Evolutionary conservation across 179 eudicot species (phyloP).

Genomic region (Drosera spatulata): DNA sequence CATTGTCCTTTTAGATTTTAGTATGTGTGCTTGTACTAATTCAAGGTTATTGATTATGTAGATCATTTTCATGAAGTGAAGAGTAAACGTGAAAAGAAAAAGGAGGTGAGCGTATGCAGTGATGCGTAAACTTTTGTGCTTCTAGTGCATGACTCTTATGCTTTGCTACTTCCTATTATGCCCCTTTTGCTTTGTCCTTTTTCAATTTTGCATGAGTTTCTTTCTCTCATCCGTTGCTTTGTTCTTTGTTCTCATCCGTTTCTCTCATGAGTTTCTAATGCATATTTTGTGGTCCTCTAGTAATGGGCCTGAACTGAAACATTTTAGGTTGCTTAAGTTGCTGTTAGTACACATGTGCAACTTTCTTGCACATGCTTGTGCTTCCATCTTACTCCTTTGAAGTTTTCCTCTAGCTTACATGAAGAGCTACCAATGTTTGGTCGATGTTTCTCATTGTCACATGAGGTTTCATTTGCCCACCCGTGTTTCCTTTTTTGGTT

Average conservation of each 20-base stretch:
- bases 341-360: background rate
- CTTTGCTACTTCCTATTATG: background rate
- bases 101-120: constrained; percentile 65
- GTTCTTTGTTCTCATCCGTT: background rate
- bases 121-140: constrained; percentile 5
- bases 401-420: no score
- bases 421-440: background rate
- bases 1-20: background rate
- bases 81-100: constrained; percentile 99
- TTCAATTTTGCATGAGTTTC: no score
- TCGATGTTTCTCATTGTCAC: background rate
- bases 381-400: background rate
- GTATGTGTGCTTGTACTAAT: constrained; percentile 18
- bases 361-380: constrained; percentile 2
- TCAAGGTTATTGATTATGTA: constrained; percentile 26
- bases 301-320: background rate
- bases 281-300: background rate
- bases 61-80: constrained; percentile 97
- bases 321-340: background rate
- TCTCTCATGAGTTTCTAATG: no score
- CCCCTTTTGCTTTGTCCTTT: background rate
- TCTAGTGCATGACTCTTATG: background rate
- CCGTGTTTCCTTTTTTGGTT: constrained; percentile 2
- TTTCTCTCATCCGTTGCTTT: background rate
- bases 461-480: background rate